phyloP scores from a whole-genome alignment of 345 rosid genomes.

The Euphorbia tirucalli region DNA sequence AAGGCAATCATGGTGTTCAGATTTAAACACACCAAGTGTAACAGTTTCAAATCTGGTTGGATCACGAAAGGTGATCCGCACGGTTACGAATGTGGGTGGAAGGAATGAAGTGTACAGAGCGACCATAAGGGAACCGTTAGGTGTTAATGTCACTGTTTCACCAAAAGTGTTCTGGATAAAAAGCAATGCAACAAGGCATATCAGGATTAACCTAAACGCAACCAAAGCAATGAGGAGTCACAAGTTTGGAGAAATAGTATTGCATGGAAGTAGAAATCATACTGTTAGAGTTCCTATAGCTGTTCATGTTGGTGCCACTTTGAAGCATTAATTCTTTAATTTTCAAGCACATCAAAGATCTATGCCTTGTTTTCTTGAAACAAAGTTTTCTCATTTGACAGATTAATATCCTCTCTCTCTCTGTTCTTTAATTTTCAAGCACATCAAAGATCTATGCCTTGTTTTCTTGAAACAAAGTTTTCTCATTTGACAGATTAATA shows the following conservation, averaged over 20 bases:
- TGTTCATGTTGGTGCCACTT: conserved; percentile 28
- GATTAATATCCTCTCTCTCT: too few relatives aligned
- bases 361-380: not conserved
- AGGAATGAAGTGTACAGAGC: conserved; percentile 31
- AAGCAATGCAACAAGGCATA: conserved; percentile 31
- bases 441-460: not conserved
- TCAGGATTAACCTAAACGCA: conserved; percentile 27
- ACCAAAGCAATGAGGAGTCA: conserved; percentile 27
- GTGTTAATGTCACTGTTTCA: conserved; percentile 28
- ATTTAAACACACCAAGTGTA: conserved; percentile 39
- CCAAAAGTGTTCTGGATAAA: conserved; percentile 26
- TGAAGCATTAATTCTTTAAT: conserved; percentile 11
- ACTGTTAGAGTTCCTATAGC: conserved; percentile 39
- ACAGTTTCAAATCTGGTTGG: conserved; percentile 39
- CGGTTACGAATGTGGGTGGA: conserved; percentile 30
- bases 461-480: not conserved
- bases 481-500: too few relatives aligned
- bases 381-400: not conserved
- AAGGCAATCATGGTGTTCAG: conserved; percentile 34
- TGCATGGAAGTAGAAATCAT: conserved; percentile 36
- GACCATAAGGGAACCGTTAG: conserved; percentile 30
- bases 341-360: not conserved
- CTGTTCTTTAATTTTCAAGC: conserved; percentile 7
- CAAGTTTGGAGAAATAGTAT: conserved; percentile 37
- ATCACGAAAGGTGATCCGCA: conserved; percentile 34